phyloP scores from a whole-genome alignment of 352 stramenopile species.

The Albugo laibachii region DNA sequence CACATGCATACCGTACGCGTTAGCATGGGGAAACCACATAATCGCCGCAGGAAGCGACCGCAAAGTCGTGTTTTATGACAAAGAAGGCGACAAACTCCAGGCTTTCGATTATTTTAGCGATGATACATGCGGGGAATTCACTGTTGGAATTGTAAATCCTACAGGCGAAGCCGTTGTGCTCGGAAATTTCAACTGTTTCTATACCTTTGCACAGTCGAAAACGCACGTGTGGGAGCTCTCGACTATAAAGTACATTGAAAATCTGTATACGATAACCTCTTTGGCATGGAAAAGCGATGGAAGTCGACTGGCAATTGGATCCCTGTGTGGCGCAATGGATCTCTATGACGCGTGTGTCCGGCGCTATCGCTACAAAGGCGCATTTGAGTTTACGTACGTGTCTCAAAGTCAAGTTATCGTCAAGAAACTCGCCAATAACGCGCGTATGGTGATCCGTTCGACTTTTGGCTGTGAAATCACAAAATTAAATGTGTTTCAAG shows the following conservation, averaged over 20 bases:
- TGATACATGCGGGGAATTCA: constrained; percentile 68
- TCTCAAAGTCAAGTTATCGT: constrained; percentile 88
- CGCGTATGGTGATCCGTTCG: constrained; percentile 73
- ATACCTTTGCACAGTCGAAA: constrained; percentile 75
- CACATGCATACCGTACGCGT: constrained; percentile 73
- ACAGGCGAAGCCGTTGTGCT: constrained; percentile 83
- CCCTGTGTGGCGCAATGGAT: constrained; percentile 81
- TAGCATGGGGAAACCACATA: constrained; percentile 83
- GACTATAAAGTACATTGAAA: constrained; percentile 71
- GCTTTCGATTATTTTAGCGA: constrained; percentile 84
- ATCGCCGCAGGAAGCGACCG: constrained; percentile 82
- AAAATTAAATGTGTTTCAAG: constrained; percentile 90
- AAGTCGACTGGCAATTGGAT: constrained; percentile 75
- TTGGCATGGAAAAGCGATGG: constrained; percentile 85
- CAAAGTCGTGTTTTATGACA: constrained; percentile 84
- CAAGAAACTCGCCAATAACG: constrained; percentile 73
- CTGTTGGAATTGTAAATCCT: constrained; percentile 67
- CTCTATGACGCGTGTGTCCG: constrained; percentile 85
- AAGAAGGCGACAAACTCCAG: constrained; percentile 54
- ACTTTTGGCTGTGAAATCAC: constrained; percentile 85
- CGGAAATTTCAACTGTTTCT: constrained; percentile 88
- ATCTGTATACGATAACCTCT: constrained; percentile 86
- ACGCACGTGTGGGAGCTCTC: constrained; percentile 71
- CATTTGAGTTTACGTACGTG: constrained; percentile 93
- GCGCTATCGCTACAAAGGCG: constrained; percentile 84